Conservation (phyloP, 1,284 basidiomycete genomes). For the Cystobasidium slooffiae region DNA sequence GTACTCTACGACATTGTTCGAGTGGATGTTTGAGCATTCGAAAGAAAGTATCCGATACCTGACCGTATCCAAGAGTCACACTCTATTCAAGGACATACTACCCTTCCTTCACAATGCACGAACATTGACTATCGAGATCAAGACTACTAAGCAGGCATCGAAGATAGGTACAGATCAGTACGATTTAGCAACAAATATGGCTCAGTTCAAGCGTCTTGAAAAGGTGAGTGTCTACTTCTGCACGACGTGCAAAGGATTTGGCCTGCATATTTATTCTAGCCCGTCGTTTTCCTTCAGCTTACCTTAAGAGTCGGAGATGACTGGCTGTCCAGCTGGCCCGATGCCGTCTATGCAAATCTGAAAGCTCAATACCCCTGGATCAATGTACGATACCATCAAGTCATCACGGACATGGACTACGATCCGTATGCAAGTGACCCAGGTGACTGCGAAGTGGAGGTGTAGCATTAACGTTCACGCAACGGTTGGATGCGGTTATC, state of each 20-base stretch:
- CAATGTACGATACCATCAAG: not conserved
- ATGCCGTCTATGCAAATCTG: slow-evolving; percentile 15
- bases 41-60: slow-evolving; percentile 16
- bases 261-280: not conserved
- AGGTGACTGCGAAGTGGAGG: no score
- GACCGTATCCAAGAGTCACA: slow-evolving; percentile 13
- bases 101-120: not conserved
- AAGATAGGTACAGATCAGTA: slow-evolving; percentile 27
- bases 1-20: slow-evolving; percentile 1
- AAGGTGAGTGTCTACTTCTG: slow-evolving; percentile 1
- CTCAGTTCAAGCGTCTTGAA: not conserved
- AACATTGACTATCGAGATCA: slow-evolving; percentile 17
- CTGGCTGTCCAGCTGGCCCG: slow-evolving; percentile 15
- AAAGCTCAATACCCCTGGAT: slow-evolving; percentile 1
- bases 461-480: no score
- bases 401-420: not conserved
- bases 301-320: slow-evolving; percentile 3
- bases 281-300: not conserved
- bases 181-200: not conserved
- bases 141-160: slow-evolving; percentile 12
- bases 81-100: slow-evolving; percentile 14
- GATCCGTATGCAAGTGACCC: no score
- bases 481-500: no score
- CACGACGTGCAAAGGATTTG: not conserved
- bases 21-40: slow-evolving; percentile 7